Base-by-base conservation (phyloP, 2,329 filamentous ascomycete genomes). In the Exophiala alcalophila region DNA sequence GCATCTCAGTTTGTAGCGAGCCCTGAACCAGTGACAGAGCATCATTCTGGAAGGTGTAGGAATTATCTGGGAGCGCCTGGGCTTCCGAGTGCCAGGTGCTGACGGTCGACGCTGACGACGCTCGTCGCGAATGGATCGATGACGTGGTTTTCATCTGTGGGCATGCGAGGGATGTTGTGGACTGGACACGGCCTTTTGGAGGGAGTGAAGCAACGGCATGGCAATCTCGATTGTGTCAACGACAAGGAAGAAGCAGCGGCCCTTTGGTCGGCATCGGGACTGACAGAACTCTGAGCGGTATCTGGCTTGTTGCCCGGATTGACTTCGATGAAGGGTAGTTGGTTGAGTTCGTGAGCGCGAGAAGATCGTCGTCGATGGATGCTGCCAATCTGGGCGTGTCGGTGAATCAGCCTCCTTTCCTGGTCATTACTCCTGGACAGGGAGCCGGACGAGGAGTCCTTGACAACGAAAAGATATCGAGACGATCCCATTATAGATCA, bases 401-500 rank as follows among this genome's bases (percentile, higher is more conserved):
- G 36, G 18, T 40, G 36, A 15, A 40, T 40, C 26, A 31, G 16
- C 12, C 27, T 15, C n/a, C 36, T 40, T 20, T 40, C 36, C 10
- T 26, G 15, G 12, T 30, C 36, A 12, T 31, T 20, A 27, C 36
- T 40, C 18, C 14, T 40, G 1, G 36, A 40, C 12, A 40, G 24
- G 16, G 36, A 20, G 18, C 24, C 18, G 21, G 36, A 40, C 16
- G 29, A n/a, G 10, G 36, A 16, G n/a, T 40, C 21, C 15, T 40
- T 40, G 36, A 40, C 26, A n/a, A 40, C 36, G 27, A 40, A 40
- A 11, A 40, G 27, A 19, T 30, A 40, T 21, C 36, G 36, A 31
- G 36, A 40, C 11, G 19, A 14, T 16, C 23, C 29, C 56, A 57
- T 33, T 43, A n/a, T n/a, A n/a, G n/a, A n/a, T n/a, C n/a, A n/a